Percentiles rank a stretch among this genome's conserved stretches.
These are phyloP conservation scores for Rhododendron williamsianum DNA, from an alignment of 148 eudicot genomes.

Conservation along the genomic window DNA sequence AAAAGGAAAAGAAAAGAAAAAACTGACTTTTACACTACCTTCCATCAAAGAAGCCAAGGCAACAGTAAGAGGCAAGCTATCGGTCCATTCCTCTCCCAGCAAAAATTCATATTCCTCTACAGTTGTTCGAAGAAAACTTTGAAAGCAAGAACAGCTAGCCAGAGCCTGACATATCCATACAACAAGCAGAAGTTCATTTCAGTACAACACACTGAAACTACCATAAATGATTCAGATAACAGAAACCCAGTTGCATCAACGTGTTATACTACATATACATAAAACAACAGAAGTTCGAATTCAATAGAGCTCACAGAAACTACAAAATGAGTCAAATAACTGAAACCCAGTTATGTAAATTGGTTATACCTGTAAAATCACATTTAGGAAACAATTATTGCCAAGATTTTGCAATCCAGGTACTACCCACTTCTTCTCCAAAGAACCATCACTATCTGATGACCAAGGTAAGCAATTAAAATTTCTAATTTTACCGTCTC, in stretches of 20 bases:
- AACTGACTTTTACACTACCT: constrained; percentile 34
- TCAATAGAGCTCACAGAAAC: background rate
- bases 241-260: background rate
- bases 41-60: constrained; percentile 63
- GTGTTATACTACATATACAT: constrained; percentile 19
- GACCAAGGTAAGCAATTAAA: constrained; percentile 25
- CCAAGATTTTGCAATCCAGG: constrained; percentile 91
- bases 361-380: constrained; percentile 75
- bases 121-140: constrained; percentile 32
- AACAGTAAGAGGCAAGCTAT: constrained; percentile 47
- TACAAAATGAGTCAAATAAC: background rate
- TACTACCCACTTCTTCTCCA: constrained; percentile 33
- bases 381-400: constrained; percentile 91
- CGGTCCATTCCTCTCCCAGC: constrained; percentile 34
- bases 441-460: constrained; percentile 15
- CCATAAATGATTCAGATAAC: background rate
- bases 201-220: background rate
- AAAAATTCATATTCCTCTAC: constrained; percentile 34
- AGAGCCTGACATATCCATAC: constrained; percentile 41
- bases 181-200: background rate
- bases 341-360: background rate
- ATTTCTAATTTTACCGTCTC: constrained; percentile 33
- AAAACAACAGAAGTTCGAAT: background rate
- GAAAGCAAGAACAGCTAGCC: constrained; percentile 74
- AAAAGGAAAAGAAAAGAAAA: background rate